phyloP scores from a whole-genome alignment of 805 yeast genomes.

The Wickerhamiella bombiphila region DNA sequence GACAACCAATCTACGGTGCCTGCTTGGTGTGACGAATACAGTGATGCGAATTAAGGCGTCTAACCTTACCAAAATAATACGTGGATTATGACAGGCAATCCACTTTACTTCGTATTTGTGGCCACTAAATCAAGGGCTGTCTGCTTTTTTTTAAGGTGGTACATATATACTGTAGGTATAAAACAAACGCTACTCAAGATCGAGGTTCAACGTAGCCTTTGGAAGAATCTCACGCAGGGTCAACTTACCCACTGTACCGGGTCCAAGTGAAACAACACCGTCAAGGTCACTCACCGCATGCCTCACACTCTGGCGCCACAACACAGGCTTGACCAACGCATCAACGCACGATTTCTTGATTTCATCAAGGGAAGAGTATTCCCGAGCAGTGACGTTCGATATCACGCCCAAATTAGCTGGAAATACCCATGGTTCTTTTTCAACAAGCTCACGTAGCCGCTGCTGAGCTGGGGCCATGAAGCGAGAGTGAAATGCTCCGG shows the following conservation, averaged over 20 bases:
- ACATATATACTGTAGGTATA: too few species aligned
- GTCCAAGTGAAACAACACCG: constrained; percentile 18
- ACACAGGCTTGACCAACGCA: constrained; percentile 22
- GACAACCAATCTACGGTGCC: background rate
- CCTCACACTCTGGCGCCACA: constrained; percentile 20
- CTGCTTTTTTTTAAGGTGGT: too few species aligned
- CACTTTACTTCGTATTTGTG: too few species aligned
- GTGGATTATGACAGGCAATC: too few species aligned
- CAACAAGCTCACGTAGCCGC: constrained; percentile 20
- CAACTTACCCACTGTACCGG: constrained; percentile 20
- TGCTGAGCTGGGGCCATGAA: constrained; percentile 28
- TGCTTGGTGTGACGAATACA: too few species aligned
- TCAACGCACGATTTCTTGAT: constrained; percentile 16
- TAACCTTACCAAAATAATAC: too few species aligned
- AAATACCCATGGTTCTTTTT: constrained; percentile 7
- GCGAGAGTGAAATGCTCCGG: constrained; percentile 37
- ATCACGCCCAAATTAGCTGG: constrained; percentile 17
- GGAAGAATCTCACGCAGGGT: constrained; percentile 4
- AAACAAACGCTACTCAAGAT: too few species aligned
- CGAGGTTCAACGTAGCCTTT: background rate
- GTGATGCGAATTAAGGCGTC: too few species aligned
- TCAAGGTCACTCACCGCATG: constrained; percentile 11
- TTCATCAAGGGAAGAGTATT: constrained; percentile 20
- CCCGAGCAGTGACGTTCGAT: constrained; percentile 23
- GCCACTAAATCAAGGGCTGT: too few species aligned